Evolutionary conservation across 257 asterid genomes (phyloP), one percentile per base, ranked within the genome.

Genomic region (Rehmannia glutinosa): DNA sequence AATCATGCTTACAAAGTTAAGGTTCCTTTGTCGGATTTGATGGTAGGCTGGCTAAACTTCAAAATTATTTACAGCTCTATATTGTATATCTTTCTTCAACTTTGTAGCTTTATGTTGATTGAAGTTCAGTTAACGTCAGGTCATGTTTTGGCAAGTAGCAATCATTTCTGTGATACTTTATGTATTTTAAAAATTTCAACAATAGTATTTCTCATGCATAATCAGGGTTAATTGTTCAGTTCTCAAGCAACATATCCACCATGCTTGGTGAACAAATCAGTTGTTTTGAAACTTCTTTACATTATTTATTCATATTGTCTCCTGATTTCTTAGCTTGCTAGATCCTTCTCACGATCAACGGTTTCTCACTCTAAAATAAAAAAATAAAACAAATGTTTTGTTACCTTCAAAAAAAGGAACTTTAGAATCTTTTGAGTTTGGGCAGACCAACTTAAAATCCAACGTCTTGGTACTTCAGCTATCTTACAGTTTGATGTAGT

Each of bases 1-100:
- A 75, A 91, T 91, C 62, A 91, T 91, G 97, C 87, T 91, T 60
- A 70, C 95, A 38, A 91, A 83, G 89, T 91, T 51, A 91, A 91
- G 84, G 84, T 91, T 71, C 97, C 96, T 15, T 63, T 91, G 79
- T 66, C 94, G 8, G 93, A 86, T 65, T 74, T 89, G 80, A 78
- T 79, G 96, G 96, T 89, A 77, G 56, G 76, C 50, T 4, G 23
- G 27, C 54, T 49, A 41, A 62, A 65, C 70, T 64, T 61, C 55
- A 60, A 19, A 24, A 8, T 39, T 41, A 8, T 47, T 53, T 59
- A 43, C 56, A 19, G 9, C 43, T 41, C 51, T 23, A 24, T 13
- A 17, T 25, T 61, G 6, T 24, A 12, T 24, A 25, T 41, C 12
- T 61, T 61, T 32, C 15, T 46, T 49, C 65, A 24, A n/a, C 35